A percentile compares a stretch with the other conserved stretches of the same genome.
These are phyloP conservation scores for Wickerhamiella nectarea DNA, from an alignment of 805 yeast species.

Conservation along the genomic window DNA sequence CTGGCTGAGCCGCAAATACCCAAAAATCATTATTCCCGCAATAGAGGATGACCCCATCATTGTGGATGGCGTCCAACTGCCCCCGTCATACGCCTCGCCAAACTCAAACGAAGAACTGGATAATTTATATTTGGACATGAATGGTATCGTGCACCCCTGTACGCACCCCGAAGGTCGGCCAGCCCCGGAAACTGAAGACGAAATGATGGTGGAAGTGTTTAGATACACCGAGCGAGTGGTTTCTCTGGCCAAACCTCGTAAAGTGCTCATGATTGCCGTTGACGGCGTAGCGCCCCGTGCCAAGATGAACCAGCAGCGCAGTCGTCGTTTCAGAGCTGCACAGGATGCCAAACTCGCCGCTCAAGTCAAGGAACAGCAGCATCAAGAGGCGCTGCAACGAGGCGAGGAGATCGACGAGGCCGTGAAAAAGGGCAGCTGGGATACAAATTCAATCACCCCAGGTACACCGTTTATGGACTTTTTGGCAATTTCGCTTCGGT, in stretches of 20 bases:
- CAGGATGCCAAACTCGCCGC: conserved; percentile 67
- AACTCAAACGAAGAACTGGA: conserved; percentile 95
- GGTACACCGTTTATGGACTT: conserved; percentile 97
- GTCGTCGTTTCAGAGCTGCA: conserved; percentile 85
- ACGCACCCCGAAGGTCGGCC: conserved; percentile 96
- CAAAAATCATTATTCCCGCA: conserved; percentile 86
- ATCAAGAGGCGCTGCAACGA: conserved; percentile 38
- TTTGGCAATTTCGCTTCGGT: conserved; percentile 65
- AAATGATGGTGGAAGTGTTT: conserved; percentile 89
- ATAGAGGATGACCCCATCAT: conserved; percentile 45
- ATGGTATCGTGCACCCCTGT: conserved; percentile 98
- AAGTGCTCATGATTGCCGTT: conserved; percentile 84
- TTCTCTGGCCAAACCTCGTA: conserved; percentile 89
- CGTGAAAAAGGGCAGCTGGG: conserved; percentile 69
- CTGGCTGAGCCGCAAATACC: conserved; percentile 88
- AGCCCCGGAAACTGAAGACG: conserved; percentile 92
- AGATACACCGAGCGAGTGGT: conserved; percentile 84
- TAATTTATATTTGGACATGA: conserved; percentile 90
- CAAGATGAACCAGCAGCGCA: conserved; percentile 92
- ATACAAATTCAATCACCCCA: conserved; percentile 92
- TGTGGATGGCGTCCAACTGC: conserved; percentile 48
- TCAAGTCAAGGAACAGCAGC: conserved; percentile 50
- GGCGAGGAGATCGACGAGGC: conserved; percentile 71
- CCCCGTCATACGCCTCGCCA: conserved; percentile 53
- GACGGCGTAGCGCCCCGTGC: conserved; percentile 99